Evolutionary conservation across 495 filamentous ascomycete genomes (phyloP), one percentile per base, ranked within the genome.

Genomic region (Talaromyces thailandensis): DNA sequence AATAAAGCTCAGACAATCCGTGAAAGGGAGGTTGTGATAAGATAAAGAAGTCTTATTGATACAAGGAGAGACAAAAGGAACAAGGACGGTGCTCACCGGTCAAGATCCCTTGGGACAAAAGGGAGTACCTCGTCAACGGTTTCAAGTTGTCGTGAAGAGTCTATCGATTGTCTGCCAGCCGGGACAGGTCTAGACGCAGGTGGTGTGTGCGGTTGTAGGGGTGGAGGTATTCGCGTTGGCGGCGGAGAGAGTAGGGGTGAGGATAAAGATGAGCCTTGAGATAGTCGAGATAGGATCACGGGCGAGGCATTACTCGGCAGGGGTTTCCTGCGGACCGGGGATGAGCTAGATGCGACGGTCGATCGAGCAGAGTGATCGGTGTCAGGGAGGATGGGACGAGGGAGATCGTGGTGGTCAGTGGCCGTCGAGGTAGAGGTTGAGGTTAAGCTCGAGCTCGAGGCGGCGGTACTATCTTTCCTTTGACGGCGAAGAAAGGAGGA

Each of bases 291-390:
- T 51, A 64, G 37, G 68, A 64, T 73, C 62, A 73, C 67, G 59
- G 69, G 70, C 61, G 69, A 67, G 56, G 68, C 71, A 71, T 73
- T 62, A 63, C 69, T 63, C 60, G 75, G 75, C 23, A 79, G 59
- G 58, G 76, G 72, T 64, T 78, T 77, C 65, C 75, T 71, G 65
- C 69, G 73, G 58, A 76, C 63, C 35, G 65, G 68, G 57, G 68
- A 66, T 60, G 70, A 32, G 61, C 60, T 52, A 35, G 29, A 21
- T 31, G 55, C n/a, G 55, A 57, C 26, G 43, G 40, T 51, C 28
- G 60, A 51, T 52, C 45, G 40, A 52, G 40, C 23, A 48, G 58
- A 23, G 50, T 16, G 50, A 26, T 28, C 50, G 58, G 65, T 57
- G 62, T 63, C 29, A 52, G 64, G 23, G 51, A 26, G 11, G 60